Conservation (phyloP, 495 filamentous ascomycete genomes). For the Aspergillus biplanus region DNA sequence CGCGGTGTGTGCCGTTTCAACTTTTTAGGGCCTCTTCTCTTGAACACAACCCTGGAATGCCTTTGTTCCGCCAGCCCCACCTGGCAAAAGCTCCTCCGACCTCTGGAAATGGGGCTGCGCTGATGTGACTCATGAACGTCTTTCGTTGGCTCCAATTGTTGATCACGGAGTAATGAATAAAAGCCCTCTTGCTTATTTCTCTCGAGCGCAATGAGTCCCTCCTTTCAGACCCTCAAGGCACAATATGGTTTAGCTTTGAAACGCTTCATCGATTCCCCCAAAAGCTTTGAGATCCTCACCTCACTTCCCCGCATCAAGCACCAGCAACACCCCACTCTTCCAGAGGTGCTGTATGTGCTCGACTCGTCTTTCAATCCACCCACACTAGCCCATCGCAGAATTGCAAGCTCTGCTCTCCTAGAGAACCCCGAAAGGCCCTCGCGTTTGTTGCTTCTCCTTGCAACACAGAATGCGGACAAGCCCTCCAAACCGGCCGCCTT, state of each 20-base stretch:
- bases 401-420: constrained; percentile 69
- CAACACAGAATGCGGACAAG: constrained; percentile 94
- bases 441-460: constrained; percentile 78
- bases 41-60: neutral
- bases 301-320: constrained; percentile 46
- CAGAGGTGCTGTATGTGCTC: constrained; percentile 72
- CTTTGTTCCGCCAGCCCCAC: neutral
- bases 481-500: constrained; percentile 80
- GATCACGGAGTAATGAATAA: neutral
- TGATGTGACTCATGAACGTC: no score
- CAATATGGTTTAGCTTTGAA: constrained; percentile 53
- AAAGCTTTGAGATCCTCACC: constrained; percentile 62
- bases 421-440: constrained; percentile 38
- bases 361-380: constrained; percentile 97
- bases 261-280: constrained; percentile 58
- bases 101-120: neutral
- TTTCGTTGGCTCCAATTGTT: neutral
- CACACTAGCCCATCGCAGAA: constrained; percentile 77
- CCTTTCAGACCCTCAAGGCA: constrained; percentile 41
- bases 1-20: neutral
- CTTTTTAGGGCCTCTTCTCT: neutral
- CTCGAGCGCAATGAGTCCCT: constrained; percentile 29
- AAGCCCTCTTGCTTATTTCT: neutral
- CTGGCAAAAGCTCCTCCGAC: neutral
- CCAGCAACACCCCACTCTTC: constrained; percentile 24